phyloP scores from a whole-genome alignment of 345 rosid species.

The Melastoma malabathricum region DNA sequence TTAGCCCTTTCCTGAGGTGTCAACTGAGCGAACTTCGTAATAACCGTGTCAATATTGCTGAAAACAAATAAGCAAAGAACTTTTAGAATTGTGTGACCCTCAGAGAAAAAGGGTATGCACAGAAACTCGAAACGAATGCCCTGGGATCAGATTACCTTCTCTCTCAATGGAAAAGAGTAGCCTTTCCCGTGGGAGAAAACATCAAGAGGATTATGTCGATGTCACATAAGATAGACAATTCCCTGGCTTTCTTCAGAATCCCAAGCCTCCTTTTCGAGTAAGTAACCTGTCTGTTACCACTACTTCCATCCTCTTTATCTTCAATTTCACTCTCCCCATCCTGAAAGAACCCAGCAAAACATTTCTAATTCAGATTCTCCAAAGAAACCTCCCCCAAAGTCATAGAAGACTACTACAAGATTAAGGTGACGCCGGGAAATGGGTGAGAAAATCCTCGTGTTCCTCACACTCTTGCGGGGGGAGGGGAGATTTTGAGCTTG shows the following conservation, averaged over 20 bases:
- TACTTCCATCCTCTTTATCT: constrained; percentile 75
- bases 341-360: constrained; percentile 11
- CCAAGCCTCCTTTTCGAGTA: constrained; percentile 76
- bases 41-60: constrained; percentile 67
- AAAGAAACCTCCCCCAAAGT: not conserved
- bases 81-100: not conserved
- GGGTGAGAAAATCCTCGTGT: no score
- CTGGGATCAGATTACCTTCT: constrained; percentile 31
- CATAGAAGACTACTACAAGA: not conserved
- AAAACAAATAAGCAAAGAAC: constrained; percentile 1
- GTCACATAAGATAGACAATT: constrained; percentile 75
- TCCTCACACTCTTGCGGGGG: no score
- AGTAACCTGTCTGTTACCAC: constrained; percentile 61
- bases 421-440: no score
- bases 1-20: constrained; percentile 90
- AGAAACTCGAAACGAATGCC: not conserved
- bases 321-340: constrained; percentile 92
- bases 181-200: constrained; percentile 77
- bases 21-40: constrained; percentile 59
- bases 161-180: constrained; percentile 61
- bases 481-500: not conserved
- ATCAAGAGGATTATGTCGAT: constrained; percentile 70
- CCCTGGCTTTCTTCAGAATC: constrained; percentile 82
- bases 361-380: not conserved
- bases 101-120: not conserved